Percentiles rank a stretch among this genome's conserved stretches.
phyloP scores from a whole-genome alignment of 2,329 filamentous ascomycete species.

The Xylariaceae sp. region DNA sequence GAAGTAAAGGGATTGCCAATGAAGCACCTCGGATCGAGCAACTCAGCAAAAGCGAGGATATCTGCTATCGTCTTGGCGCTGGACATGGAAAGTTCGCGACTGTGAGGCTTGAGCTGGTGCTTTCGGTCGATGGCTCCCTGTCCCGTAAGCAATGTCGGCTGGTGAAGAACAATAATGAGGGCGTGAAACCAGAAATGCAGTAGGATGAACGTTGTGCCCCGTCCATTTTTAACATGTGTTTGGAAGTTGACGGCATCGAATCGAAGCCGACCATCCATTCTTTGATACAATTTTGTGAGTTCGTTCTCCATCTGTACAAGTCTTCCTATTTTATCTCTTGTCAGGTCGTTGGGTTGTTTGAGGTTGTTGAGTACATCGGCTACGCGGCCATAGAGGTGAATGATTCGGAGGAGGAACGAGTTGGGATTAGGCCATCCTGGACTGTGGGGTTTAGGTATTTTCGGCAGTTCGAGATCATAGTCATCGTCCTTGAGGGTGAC shows the following conservation, averaged over 20 bases:
- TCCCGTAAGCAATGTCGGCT: conserved; percentile 75
- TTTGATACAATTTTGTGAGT: conserved; percentile 68
- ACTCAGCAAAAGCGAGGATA: conserved; percentile 78
- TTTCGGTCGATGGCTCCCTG: conserved; percentile 58
- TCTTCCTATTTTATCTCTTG: conserved; percentile 65
- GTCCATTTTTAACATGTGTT: conserved; percentile 72
- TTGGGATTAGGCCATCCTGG: conserved; percentile 70
- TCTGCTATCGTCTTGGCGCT: conserved; percentile 90
- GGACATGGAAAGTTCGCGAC: conserved; percentile 77
- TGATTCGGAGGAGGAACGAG: conserved; percentile 75
- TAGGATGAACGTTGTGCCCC: conserved; percentile 82
- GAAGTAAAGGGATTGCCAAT: conserved; percentile 86
- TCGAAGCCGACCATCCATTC: conserved; percentile 67
- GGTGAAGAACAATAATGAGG: conserved; percentile 78
- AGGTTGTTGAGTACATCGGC: conserved; percentile 84
- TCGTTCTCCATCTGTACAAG: conserved; percentile 77
- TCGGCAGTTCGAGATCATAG: conserved; percentile 71
- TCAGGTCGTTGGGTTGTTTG: conserved; percentile 68
- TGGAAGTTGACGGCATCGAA: conserved; percentile 87
- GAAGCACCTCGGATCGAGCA: conserved; percentile 81
- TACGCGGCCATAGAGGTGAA: conserved; percentile 79
- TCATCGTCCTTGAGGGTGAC: conserved; percentile 82
- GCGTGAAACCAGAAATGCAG: conserved; percentile 89
- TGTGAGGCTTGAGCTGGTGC: conserved; percentile 72
- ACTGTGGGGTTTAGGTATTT: conserved; percentile 40